Evolutionary conservation across 2,329 filamentous ascomycete species (phyloP).

Genomic region (Zymoseptoria pseudotritici): DNA sequence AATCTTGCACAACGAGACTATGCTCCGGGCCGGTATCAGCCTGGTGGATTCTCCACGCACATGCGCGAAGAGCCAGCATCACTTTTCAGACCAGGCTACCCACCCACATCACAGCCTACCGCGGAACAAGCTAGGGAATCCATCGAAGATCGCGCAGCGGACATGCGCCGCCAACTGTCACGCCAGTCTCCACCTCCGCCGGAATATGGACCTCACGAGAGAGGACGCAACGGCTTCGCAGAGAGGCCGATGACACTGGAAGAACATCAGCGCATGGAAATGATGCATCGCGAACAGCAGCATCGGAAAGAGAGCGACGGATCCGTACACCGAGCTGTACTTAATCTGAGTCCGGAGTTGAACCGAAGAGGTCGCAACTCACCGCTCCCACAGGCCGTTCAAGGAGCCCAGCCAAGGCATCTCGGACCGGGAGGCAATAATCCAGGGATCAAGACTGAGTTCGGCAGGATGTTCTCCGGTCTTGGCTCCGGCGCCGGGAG

Average conservation of each 20-base stretch:
- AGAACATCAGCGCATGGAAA: constrained; percentile 40
- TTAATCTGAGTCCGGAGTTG: constrained; percentile 66
- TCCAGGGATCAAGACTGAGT: constrained; percentile 87
- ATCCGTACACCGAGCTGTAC: constrained; percentile 51
- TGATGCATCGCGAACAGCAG: constrained; percentile 38
- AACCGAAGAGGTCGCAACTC: constrained; percentile 78
- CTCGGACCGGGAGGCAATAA: constrained; percentile 68
- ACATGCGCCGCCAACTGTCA: constrained; percentile 23
- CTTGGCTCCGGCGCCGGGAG: constrained; percentile 65
- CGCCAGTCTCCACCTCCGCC: constrained; percentile 21
- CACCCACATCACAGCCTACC: constrained; percentile 17
- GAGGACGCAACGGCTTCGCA: constrained; percentile 24
- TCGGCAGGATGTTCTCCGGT: constrained; percentile 92
- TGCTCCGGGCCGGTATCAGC: constrained; percentile 14
- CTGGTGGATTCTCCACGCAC: constrained; percentile 20
- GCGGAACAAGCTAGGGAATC: constrained; percentile 25
- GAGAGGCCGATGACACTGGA: constrained; percentile 33
- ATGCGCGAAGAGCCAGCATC: constrained; percentile 26
- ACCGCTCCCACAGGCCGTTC: constrained; percentile 84
- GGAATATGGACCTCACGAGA: constrained; percentile 16
- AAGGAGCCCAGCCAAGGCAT: constrained; percentile 77
- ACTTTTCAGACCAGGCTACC: constrained; percentile 24
- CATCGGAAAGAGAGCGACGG: constrained; percentile 34
- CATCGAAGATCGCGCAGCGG: constrained; percentile 22
- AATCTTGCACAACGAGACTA: constrained; percentile 2